A percentile compares a stretch with the other conserved stretches of the same genome.
These are phyloP conservation scores for Nymphaea colorata DNA, from an alignment of 164 flowering plant species.

Conservation along the genomic window DNA sequence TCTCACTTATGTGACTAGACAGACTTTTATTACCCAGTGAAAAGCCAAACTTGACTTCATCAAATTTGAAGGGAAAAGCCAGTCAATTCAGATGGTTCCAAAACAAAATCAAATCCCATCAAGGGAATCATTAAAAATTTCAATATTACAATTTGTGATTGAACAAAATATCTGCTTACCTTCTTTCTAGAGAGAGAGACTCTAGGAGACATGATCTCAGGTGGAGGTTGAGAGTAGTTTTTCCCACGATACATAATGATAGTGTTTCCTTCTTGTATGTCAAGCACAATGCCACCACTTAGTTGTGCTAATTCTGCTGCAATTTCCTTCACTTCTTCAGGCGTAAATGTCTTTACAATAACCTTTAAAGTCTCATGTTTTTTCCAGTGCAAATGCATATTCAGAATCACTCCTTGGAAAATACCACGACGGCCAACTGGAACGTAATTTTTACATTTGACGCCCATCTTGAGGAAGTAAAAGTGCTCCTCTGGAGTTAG, in stretches of 20 bases:
- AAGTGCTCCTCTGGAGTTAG: slow-evolving; percentile 97
- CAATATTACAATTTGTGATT: too few species aligned
- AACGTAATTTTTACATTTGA: slow-evolving; percentile 78
- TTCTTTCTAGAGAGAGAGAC: slow-evolving; percentile 72
- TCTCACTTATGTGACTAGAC: too few species aligned
- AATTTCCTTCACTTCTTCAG: slow-evolving; percentile 86
- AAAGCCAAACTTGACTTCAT: too few species aligned
- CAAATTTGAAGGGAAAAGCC: too few species aligned
- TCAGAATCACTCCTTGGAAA: slow-evolving; percentile 86
- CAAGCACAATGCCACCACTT: slow-evolving; percentile 93
- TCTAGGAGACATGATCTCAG: slow-evolving; percentile 97
- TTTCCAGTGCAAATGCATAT: slow-evolving; percentile 99
- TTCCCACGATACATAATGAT: slow-evolving; percentile 98
- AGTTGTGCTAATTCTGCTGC: slow-evolving; percentile 83
- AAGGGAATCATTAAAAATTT: too few species aligned
- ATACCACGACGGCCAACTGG: slow-evolving; percentile 91
- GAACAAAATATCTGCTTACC: slow-evolving; percentile 21
- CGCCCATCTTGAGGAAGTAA: slow-evolving; percentile 82
- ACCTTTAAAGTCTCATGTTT: slow-evolving; percentile 89
- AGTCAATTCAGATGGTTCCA: too few species aligned
- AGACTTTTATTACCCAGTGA: too few species aligned
- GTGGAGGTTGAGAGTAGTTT: slow-evolving; percentile 92
- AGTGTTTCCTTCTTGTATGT: slow-evolving; percentile 73
- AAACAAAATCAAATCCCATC: too few species aligned
- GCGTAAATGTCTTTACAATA: slow-evolving; percentile 71